Evolutionary conservation across 129 eudicot species (phyloP).

Genomic region (Chrysanthemum lavandulifolium): DNA sequence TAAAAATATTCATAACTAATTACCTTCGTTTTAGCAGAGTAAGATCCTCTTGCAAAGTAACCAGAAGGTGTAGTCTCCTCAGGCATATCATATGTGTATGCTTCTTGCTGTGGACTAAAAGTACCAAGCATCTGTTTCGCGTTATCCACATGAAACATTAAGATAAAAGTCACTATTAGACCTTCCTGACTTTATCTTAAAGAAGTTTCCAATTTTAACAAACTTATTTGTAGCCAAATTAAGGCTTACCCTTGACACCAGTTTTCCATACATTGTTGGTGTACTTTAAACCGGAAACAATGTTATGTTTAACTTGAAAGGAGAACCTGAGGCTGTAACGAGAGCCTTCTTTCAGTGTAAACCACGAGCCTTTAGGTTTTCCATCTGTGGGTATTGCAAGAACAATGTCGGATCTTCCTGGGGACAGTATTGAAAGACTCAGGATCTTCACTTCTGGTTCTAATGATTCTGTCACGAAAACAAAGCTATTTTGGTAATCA

Average conservation of each 20-base stretch:
- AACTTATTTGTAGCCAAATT: too few relatives aligned
- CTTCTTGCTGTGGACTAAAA: slow-evolving; percentile 62
- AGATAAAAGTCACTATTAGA: neutral
- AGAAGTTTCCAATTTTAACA: neutral
- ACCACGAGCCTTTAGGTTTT: slow-evolving; percentile 63
- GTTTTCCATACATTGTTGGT: slow-evolving; percentile 69
- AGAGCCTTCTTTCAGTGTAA: slow-evolving; percentile 67
- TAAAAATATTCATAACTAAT: neutral
- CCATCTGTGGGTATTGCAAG: slow-evolving; percentile 61
- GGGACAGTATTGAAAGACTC: slow-evolving; percentile 54
- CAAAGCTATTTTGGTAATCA: too few relatives aligned
- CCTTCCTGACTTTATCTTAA: neutral
- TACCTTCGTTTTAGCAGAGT: slow-evolving; percentile 42
- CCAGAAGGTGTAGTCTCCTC: slow-evolving; percentile 78
- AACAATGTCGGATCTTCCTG: slow-evolving; percentile 60
- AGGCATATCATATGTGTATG: slow-evolving; percentile 54
- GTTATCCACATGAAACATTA: slow-evolving; percentile 47
- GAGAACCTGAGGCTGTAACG: slow-evolving; percentile 53
- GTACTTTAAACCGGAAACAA: slow-evolving; percentile 63
- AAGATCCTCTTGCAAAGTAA: slow-evolving; percentile 66
- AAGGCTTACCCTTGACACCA: slow-evolving; percentile 50
- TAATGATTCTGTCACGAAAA: slow-evolving; percentile 36
- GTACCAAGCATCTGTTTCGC: slow-evolving; percentile 67
- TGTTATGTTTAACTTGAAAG: slow-evolving; percentile 56
- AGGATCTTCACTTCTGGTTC: slow-evolving; percentile 69